A percentile compares a stretch with the other conserved stretches of the same genome.
phyloP scores from a whole-genome alignment of 2,329 filamentous ascomycete genomes.

The Ramularia endophylla region DNA sequence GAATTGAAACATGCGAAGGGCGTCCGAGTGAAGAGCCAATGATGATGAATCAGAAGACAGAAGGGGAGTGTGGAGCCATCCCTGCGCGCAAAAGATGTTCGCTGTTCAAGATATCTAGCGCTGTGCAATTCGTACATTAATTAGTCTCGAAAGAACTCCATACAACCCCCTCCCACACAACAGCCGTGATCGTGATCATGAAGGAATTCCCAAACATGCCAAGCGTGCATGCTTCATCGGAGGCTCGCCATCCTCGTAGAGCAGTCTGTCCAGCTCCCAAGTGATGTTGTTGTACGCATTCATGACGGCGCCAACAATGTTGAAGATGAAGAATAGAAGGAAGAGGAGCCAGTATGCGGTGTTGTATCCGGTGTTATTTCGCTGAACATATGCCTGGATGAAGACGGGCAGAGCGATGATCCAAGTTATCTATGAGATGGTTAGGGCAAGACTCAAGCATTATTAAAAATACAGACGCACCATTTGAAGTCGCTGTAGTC shows the following conservation, averaged over 20 bases:
- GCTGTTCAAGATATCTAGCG: no score
- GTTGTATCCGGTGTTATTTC: conserved; percentile 14
- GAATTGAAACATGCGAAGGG: no score
- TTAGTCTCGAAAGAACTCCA: no score
- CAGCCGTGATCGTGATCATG: background rate
- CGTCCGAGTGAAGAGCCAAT: no score
- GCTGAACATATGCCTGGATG: conserved; percentile 28
- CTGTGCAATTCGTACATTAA: no score
- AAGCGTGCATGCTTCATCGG: conserved; percentile 23
- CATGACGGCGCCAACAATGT: conserved; percentile 30
- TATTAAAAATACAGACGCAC: conserved; percentile 25
- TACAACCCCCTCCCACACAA: background rate
- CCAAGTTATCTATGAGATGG: conserved; percentile 22
- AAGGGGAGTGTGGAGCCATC: no score
- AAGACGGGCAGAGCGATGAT: conserved; percentile 28
- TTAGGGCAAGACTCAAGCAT: conserved; percentile 18
- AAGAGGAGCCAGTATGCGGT: conserved; percentile 32
- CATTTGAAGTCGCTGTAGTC: conserved; percentile 28
- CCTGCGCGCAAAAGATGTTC: no score
- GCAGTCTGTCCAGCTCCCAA: conserved; percentile 2
- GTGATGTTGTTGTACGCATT: conserved; percentile 31
- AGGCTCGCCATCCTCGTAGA: conserved; percentile 27
- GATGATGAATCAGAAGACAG: no score
- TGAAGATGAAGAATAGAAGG: conserved; percentile 31
- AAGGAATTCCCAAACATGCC: conserved; percentile 26